Percentiles rank a stretch among this genome's conserved stretches.
Conservation (phyloP, 257 asterid species). For the Solanum paucissectum region DNA sequence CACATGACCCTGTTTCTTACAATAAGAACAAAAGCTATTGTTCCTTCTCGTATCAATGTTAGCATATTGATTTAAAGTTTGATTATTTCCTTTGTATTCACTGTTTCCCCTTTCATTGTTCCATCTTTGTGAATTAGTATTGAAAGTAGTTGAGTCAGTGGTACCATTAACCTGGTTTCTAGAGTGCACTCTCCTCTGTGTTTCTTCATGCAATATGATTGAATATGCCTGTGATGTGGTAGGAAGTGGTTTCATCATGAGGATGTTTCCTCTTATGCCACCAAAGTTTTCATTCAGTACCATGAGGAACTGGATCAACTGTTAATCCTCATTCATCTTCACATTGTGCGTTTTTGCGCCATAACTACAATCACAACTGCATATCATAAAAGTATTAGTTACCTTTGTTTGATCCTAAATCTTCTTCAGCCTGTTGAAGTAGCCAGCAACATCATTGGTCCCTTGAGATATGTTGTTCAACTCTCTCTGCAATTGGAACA, state of each 20-base stretch:
- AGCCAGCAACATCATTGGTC: too few relatives aligned
- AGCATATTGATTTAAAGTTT: too few relatives aligned
- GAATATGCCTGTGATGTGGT: neutral
- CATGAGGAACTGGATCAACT: neutral
- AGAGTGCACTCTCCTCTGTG: neutral
- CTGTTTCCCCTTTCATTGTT: too few relatives aligned
- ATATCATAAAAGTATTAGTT: too few relatives aligned
- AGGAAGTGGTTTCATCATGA: neutral
- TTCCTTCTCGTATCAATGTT: neutral
- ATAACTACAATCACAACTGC: too few relatives aligned
- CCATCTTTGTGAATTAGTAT: too few relatives aligned
- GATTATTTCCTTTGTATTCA: neutral
- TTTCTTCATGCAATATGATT: neutral
- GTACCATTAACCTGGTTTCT: neutral
- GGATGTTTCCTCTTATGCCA: neutral
- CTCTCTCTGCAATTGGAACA: too few relatives aligned
- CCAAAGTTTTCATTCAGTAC: neutral
- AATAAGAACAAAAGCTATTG: neutral
- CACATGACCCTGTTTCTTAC: neutral
- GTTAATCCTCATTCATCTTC: neutral
- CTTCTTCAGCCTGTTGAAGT: too few relatives aligned
- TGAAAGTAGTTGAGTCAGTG: neutral
- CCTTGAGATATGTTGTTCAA: too few relatives aligned
- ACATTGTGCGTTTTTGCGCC: neutral
- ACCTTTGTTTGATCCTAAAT: too few relatives aligned